phyloP scores from a whole-genome alignment of 192 early-diverging fungal species.

The Podila epigama region DNA sequence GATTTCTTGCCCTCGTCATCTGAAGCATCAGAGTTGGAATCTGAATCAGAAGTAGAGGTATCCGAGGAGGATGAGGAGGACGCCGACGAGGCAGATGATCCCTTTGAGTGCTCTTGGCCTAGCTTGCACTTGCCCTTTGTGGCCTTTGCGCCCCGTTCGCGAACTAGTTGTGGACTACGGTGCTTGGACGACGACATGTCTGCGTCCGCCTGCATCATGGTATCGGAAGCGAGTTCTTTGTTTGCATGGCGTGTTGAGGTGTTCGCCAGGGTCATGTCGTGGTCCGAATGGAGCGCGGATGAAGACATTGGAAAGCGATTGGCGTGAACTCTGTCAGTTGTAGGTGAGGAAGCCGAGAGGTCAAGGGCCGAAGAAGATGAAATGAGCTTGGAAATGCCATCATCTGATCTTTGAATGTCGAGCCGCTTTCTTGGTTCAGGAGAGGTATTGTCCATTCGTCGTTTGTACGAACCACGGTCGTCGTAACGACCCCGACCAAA shows the following conservation, averaged over 20 bases:
- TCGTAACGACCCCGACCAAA: background rate
- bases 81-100: background rate
- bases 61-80: constrained; percentile 17
- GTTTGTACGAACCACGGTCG: constrained; percentile 5
- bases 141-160: background rate
- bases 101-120: background rate
- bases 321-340: background rate
- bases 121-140: background rate
- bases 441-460: constrained; percentile 2
- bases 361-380: background rate
- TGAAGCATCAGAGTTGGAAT: constrained; percentile 15
- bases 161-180: too few species aligned
- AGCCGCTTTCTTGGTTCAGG: constrained; percentile 15
- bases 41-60: constrained; percentile 1
- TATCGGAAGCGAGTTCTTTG: background rate
- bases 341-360: background rate
- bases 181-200: background rate
- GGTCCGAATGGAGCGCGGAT: too few species aligned
- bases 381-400: background rate
- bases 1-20: constrained; percentile 1
- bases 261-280: too few species aligned
- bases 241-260: too few species aligned
- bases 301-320: too few species aligned
- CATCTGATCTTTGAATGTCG: background rate
- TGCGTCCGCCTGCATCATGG: background rate